Percentiles rank a stretch among this genome's conserved stretches.
phyloP scores from a whole-genome alignment of 106 monocot genomes.

The Platanthera zijinensis region DNA sequence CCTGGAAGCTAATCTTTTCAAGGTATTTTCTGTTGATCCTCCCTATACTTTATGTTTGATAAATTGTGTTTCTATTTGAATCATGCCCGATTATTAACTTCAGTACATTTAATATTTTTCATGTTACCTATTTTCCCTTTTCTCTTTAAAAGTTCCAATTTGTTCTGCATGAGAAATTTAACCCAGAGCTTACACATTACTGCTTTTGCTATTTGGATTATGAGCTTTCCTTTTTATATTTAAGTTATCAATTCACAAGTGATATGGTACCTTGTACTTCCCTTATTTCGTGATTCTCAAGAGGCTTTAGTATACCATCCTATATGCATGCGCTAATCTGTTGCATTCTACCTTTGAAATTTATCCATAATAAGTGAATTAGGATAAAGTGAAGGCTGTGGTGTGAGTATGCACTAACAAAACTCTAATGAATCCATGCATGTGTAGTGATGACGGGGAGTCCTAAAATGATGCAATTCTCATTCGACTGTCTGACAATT shows the following conservation, averaged over 20 bases:
- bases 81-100: not conserved
- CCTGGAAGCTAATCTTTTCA: conserved; percentile 95
- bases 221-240: conserved; percentile 1
- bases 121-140: not conserved
- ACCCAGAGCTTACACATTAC: not conserved
- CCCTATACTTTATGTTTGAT: not conserved
- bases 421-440: no score
- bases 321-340: not conserved
- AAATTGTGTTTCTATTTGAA: not conserved
- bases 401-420: no score
- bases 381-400: not conserved
- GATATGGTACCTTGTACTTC: not conserved
- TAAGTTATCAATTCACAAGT: not conserved
- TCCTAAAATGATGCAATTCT: no score
- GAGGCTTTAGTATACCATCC: not conserved
- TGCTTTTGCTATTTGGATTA: not conserved
- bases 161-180: not conserved
- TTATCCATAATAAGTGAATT: not conserved
- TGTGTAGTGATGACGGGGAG: no score
- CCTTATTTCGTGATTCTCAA: not conserved
- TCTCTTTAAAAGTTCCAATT: not conserved
- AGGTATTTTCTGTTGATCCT: conserved; percentile 33
- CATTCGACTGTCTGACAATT: no score
- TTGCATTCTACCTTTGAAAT: not conserved
- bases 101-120: not conserved